phyloP scores from a whole-genome alignment of 768 basidiomycete genomes.

The Hemileccinum impolitum region DNA sequence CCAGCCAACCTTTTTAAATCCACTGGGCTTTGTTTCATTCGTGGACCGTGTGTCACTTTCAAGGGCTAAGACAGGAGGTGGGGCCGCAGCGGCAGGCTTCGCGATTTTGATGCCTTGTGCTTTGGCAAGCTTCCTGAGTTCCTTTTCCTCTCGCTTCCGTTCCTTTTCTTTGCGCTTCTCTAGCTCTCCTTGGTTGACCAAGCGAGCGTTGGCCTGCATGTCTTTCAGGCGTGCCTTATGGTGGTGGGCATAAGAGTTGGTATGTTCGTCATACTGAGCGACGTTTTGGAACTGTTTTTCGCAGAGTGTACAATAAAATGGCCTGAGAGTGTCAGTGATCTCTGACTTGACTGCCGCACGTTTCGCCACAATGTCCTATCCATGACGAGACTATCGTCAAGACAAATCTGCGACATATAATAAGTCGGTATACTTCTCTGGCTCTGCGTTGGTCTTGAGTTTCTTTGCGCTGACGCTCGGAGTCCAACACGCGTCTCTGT shows the following conservation, averaged over 20 bases:
- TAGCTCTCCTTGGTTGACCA: conserved; percentile 62
- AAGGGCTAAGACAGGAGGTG: conserved; percentile 14
- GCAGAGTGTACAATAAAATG: conserved; percentile 81
- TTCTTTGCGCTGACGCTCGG: conserved; percentile 78
- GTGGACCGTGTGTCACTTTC: conserved; percentile 16
- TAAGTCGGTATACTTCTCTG: conserved; percentile 54
- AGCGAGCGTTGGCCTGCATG: conserved; percentile 72
- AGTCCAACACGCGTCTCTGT: conserved; percentile 74
- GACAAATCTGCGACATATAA: conserved; percentile 1
- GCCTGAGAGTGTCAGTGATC: conserved; percentile 60
- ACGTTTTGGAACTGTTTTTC: conserved; percentile 87
- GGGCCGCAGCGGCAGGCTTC: conserved; percentile 25
- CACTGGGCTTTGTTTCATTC: conserved; percentile 20
- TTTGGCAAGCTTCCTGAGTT: conserved; percentile 77
- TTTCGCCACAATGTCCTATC: conserved; percentile 61
- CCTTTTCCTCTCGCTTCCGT: conserved; percentile 80
- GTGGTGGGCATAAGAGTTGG: conserved; percentile 85
- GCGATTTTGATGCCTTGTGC: conserved; percentile 74
- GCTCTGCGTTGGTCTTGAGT: conserved; percentile 70
- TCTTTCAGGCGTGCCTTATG: conserved; percentile 80
- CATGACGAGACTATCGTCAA: conserved; percentile 1
- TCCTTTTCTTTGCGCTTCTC: conserved; percentile 84
- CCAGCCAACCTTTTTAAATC: conserved; percentile 50
- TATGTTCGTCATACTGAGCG: conserved; percentile 86
- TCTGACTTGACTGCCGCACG: conserved; percentile 65